Conservation (phyloP, 306 rosid genomes). For the Fagus sylvatica region DNA sequence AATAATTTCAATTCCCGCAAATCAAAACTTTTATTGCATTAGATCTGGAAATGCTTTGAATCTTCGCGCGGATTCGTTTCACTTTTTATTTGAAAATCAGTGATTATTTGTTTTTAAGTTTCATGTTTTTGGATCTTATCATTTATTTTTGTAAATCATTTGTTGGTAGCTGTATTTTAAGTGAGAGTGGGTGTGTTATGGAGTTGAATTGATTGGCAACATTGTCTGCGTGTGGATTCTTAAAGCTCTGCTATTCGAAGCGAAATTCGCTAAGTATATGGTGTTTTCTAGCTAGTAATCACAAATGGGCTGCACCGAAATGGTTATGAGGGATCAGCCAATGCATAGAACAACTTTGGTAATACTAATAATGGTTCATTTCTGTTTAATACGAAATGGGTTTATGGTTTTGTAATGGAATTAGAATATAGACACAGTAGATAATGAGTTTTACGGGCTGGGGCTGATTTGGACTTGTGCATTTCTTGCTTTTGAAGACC, state of each 20-base stretch:
- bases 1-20: neutral
- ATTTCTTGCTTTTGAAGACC: neutral
- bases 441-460: neutral
- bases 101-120: neutral
- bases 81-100: neutral
- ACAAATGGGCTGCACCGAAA: neutral
- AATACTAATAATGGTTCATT: neutral
- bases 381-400: neutral
- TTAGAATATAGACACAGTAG: neutral
- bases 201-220: constrained; percentile 20
- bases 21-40: neutral
- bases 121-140: too few species aligned
- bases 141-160: neutral
- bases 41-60: constrained; percentile 33
- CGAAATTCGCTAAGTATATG: neutral
- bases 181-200: constrained; percentile 10
- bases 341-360: neutral
- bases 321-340: neutral
- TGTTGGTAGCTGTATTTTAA: neutral
- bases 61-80: too few species aligned
- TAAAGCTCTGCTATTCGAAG: neutral
- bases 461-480: neutral
- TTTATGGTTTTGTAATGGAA: neutral
- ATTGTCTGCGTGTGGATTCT: constrained; percentile 8
- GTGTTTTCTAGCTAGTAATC: neutral